Evolutionary conservation across 2,329 filamentous ascomycete genomes (phyloP), one percentile per base, ranked within the genome.

Genomic region (Calonectria pseudoturangicola): DNA sequence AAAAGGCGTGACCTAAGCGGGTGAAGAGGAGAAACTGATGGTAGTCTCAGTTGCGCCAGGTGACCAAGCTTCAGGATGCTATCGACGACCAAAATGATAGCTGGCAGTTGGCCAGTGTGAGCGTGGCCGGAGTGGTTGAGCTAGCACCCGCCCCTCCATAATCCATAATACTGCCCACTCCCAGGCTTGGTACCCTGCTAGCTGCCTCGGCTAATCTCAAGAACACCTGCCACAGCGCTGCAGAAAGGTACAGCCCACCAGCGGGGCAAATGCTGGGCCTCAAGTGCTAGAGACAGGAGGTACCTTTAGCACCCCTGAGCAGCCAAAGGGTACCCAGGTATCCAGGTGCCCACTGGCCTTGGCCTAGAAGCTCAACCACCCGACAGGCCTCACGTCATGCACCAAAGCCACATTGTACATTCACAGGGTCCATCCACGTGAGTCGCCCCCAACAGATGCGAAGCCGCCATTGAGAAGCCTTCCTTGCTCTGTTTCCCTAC

Each of bases 391-490:
- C 66, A 68, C 30, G 56, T 62, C 66, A 68, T 68, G 66, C 66
- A 27, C 54, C 66, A 54, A 58, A 51, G 66, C 66, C 66, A 68
- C 66, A 68, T 47, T 68, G 66, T 36, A 39, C 16, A 41, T 50
- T 33, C 45, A 68, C 66, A 63, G 54, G 66, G 66, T 68, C 66
- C 54, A 39, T 68, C 66, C 66, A 68, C 66, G 66, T 68, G 66
- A 68, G 66, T 48, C 56, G 28, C 66, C 66, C 66, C 66, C 66
- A 68, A 68, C 66, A 68, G 54, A 51, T 33, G 66, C 58, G 66
- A 68, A 62, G 21, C 54, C 16, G 45, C 56, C 16, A 47, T 39
- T 15, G 28, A 48, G 66, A 63, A 62, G 56, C 36, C 12, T 54
- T 47, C 41, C 54, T 50, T 48, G 33, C 21, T 18, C 48, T 56